Conservation (phyloP, 2,329 filamentous ascomycete species). For the Cercospora sesami region DNA sequence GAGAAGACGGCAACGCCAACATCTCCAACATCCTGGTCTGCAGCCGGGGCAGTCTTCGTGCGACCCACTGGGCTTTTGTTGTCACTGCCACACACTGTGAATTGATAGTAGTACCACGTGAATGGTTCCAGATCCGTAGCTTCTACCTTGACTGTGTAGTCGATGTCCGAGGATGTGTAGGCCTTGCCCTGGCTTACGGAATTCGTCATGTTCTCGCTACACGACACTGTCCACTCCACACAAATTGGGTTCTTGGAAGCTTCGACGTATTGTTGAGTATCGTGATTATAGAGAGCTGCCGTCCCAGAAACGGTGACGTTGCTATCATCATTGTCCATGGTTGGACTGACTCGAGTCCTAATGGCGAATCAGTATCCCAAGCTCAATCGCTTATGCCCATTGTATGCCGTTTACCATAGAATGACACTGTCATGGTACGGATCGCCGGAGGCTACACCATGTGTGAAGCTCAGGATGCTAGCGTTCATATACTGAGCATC, state of each 20-base stretch:
- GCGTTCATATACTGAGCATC: constrained; percentile 46
- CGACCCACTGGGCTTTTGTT: constrained; percentile 29
- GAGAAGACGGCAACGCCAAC: constrained; percentile 33
- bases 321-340: constrained; percentile 30
- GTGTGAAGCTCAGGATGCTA: constrained; percentile 60
- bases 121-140: constrained; percentile 29
- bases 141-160: constrained; percentile 36
- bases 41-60: constrained; percentile 32
- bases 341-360: constrained; percentile 34
- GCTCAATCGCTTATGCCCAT: background rate
- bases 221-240: constrained; percentile 26
- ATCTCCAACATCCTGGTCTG: constrained; percentile 29
- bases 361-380: background rate
- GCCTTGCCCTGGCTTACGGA: constrained; percentile 26
- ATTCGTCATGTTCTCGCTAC: constrained; percentile 22
- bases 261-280: constrained; percentile 31
- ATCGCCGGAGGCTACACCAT: constrained; percentile 49
- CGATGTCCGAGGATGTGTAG: constrained; percentile 35
- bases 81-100: constrained; percentile 30
- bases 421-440: constrained; percentile 47
- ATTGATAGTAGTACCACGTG: constrained; percentile 36
- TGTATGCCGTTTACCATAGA: constrained; percentile 35
- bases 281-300: constrained; percentile 33
- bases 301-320: constrained; percentile 33
- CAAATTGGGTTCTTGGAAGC: constrained; percentile 30